Base-by-base conservation (phyloP, 1,139 yeast genomes). In the Pichia sp. region DNA sequence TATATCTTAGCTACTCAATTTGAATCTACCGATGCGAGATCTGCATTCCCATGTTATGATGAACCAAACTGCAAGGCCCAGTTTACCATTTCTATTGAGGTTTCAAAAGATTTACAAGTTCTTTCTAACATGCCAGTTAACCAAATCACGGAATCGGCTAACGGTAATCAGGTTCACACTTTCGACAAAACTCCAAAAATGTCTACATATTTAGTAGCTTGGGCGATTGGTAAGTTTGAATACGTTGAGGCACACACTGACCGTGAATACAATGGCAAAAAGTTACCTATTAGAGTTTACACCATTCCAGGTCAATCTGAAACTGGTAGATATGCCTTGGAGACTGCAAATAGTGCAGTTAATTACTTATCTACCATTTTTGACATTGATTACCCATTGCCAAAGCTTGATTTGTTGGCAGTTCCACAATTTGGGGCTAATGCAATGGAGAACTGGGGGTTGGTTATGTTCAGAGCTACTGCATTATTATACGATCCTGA, bases 31-130 rank as follows among this genome's bases (percentile, higher is more conserved):
- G 94, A 84, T 56, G 88, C 94, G 46, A 74, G 96, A 52, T 71
- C 88, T 48, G 94, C 95, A 4, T 85, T 86, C 67, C 95, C 96
- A 16, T 84, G 91, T 56, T 77, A 80, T 50, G 95, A 86, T 59
- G 95, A 86, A 58, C 96, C 96, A 11, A 74, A 78, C 37, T 69
- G 78, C 42, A 86, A 86, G 64, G 91, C 95, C 12, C 72, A 79
- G 32, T 86, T 84, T 55, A 77, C 77, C 41, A 68, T 86, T 40
- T 62, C 76, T 21, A 66, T 86, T 47, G 67, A 78, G 37, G 74
- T 85, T 29, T 72, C 74, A 37, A 64, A 67, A 40, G 60, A 69
- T 24, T 67, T 76, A 58, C 79, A 80, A 32, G 84, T 80, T 37
- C 68, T 86, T 50, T 77, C 91, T 33, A 86, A 86, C 59, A 84